Conservation (phyloP, 108 stramenopile species). For the Chaetoceros muelleri region DNA sequence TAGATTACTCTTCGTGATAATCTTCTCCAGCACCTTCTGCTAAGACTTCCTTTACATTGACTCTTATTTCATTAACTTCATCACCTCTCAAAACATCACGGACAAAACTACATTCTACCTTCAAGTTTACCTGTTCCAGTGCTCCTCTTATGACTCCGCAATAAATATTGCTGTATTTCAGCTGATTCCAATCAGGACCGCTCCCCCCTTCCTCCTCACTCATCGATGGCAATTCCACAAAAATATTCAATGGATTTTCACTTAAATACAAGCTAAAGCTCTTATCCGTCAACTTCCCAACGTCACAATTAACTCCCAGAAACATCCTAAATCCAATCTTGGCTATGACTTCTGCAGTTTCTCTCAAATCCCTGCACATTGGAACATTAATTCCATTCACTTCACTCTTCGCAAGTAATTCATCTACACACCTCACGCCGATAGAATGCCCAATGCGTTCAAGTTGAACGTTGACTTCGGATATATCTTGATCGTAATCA, state of each 20-base stretch:
- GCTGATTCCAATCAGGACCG: slow-evolving; percentile 32
- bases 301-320: slow-evolving; percentile 79
- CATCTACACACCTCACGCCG: slow-evolving; percentile 90
- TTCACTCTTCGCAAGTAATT: slow-evolving; percentile 88
- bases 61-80: slow-evolving; percentile 87
- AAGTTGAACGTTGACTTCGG: slow-evolving; percentile 74
- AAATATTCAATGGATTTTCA: slow-evolving; percentile 88
- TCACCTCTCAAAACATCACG: slow-evolving; percentile 74
- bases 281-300: slow-evolving; percentile 49
- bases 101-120: slow-evolving; percentile 72
- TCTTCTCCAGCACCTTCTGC: slow-evolving; percentile 81
- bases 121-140: slow-evolving; percentile 84
- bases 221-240: slow-evolving; percentile 85
- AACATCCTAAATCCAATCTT: slow-evolving; percentile 96
- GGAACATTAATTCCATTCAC: slow-evolving; percentile 15
- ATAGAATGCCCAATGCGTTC: slow-evolving; percentile 94
- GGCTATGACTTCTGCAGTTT: slow-evolving; percentile 86
- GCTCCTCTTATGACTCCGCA: slow-evolving; percentile 91
- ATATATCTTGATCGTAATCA: slow-evolving; percentile 71
- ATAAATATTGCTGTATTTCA: slow-evolving; percentile 85
- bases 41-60: slow-evolving; percentile 69
- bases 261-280: slow-evolving; percentile 68
- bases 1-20: slow-evolving; percentile 79
- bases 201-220: slow-evolving; percentile 13
- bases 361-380: slow-evolving; percentile 43